Evolutionary conservation across 495 filamentous ascomycete genomes (phyloP), one percentile per base, ranked within the genome.

Genomic region (Lasiosphaeria ovina): DNA sequence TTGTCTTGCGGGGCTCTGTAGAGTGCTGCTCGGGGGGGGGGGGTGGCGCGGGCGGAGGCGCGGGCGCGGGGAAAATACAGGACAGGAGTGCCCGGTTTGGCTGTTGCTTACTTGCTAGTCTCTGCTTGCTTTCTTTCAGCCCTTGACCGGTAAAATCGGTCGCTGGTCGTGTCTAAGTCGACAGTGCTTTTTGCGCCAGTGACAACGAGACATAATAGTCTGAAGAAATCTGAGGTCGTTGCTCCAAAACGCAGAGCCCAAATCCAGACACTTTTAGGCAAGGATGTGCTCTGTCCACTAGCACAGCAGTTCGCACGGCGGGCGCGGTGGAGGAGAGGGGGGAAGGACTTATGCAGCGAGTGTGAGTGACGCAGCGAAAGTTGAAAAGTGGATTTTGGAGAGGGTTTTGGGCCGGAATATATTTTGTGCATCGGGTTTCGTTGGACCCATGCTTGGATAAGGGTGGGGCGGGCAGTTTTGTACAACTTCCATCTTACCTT

Each of bases 131-230:
- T 55, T 51, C 51, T 34, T 63, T 63, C 51, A 60, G 14, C 47
- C 52, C 35, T 57, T 52, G 36, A 24, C 53, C 35, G 47, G 40
- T 35, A 58, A 35, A 53, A 33, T 55, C 59, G 38, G 44, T 24
- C 35, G 57, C 36, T 60, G 51, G 58, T 62, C 58, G 58, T 36
- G 31, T 44, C 55, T 52, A 34, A 61, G 56, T 24, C 40, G 52
- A 12, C 60, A 51, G 44, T 62, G 51, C 55, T 50, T 56, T 52
- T 55, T 57, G 35, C 51, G 57, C 57, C 55, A 16, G 42, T 17
- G 38, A 60, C 31, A 31, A 57, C 55, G 52, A 63, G 54, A 61
- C 62, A 68, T 68, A 65, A 61, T 24, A 24, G 24, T 65, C 54
- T 17, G 38, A 32, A 54, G 45, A 38, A 42, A 11, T 48, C 11